Evolutionary conservation across 495 filamentous ascomycete genomes (phyloP).

Genomic region (Friedmanniomyces endolithicus): DNA sequence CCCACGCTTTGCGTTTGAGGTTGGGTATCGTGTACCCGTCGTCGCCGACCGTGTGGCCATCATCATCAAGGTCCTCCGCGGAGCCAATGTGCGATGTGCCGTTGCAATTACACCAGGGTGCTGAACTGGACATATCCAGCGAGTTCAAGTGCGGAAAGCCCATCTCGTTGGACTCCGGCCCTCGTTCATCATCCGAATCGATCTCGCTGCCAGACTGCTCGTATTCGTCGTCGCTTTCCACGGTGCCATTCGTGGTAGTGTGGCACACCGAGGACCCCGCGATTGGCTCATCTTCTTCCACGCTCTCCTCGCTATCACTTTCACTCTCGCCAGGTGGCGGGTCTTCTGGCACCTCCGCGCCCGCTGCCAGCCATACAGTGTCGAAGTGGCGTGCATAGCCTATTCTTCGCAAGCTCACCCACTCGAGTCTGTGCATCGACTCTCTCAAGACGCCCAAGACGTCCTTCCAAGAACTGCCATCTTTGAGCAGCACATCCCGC

Average conservation of each 20-base stretch:
- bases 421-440: slow-evolving; percentile 47
- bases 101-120: slow-evolving; percentile 39
- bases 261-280: neutral
- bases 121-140: slow-evolving; percentile 33
- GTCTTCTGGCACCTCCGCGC: slow-evolving; percentile 37
- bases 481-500: slow-evolving; percentile 44
- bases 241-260: neutral
- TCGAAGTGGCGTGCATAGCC: slow-evolving; percentile 50
- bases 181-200: slow-evolving; percentile 16
- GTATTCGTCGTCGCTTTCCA: neutral
- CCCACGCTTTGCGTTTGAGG: slow-evolving; percentile 47
- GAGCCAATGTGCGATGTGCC: slow-evolving; percentile 16
- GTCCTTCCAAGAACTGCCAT: slow-evolving; percentile 48
- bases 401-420: slow-evolving; percentile 48
- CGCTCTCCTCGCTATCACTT: slow-evolving; percentile 32
- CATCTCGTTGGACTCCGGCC: slow-evolving; percentile 29
- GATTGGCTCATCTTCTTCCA: slow-evolving; percentile 23
- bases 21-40: slow-evolving; percentile 35
- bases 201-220: slow-evolving; percentile 13
- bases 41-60: slow-evolving; percentile 39
- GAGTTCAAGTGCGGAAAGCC: slow-evolving; percentile 26
- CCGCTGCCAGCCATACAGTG: slow-evolving; percentile 26
- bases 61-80: slow-evolving; percentile 45
- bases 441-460: slow-evolving; percentile 44
- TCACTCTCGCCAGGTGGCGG: slow-evolving; percentile 28